A percentile compares a stretch with the other conserved stretches of the same genome.
phyloP scores from a whole-genome alignment of 2,329 filamentous ascomycete genomes.

The Rhynchosporium agropyri region DNA sequence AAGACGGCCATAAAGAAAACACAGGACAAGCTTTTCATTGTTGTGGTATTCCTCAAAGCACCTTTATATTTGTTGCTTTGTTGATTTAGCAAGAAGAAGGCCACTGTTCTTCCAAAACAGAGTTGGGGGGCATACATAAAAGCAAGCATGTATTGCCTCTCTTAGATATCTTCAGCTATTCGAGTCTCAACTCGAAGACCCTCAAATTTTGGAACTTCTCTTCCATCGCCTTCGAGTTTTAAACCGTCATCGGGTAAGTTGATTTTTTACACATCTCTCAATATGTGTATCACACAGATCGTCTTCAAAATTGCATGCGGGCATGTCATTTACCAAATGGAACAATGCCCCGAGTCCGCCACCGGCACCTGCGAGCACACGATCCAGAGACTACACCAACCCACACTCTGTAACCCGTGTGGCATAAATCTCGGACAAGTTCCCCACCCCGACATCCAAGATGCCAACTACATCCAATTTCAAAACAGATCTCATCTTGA shows the following conservation, averaged over 20 bases:
- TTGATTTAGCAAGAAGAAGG: neutral
- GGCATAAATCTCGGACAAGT: neutral
- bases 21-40: no score
- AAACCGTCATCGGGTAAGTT: neutral
- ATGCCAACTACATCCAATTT: neutral
- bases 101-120: neutral
- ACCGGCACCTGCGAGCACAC: slow-evolving; percentile 1
- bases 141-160: neutral
- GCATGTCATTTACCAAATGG: neutral
- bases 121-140: neutral
- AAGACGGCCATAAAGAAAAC: no score
- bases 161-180: neutral
- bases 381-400: neutral
- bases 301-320: neutral
- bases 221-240: neutral
- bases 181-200: neutral
- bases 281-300: slow-evolving; percentile 4
- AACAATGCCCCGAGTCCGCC: neutral
- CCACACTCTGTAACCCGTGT: neutral
- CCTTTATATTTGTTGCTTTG: neutral
- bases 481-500: neutral
- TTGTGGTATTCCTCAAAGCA: no score
- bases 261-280: neutral
- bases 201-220: neutral
- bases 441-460: neutral